These are phyloP conservation scores for Zymoseptoria brevis DNA, from an alignment of 2,329 filamentous ascomycete species.

Conservation along the genomic window DNA sequence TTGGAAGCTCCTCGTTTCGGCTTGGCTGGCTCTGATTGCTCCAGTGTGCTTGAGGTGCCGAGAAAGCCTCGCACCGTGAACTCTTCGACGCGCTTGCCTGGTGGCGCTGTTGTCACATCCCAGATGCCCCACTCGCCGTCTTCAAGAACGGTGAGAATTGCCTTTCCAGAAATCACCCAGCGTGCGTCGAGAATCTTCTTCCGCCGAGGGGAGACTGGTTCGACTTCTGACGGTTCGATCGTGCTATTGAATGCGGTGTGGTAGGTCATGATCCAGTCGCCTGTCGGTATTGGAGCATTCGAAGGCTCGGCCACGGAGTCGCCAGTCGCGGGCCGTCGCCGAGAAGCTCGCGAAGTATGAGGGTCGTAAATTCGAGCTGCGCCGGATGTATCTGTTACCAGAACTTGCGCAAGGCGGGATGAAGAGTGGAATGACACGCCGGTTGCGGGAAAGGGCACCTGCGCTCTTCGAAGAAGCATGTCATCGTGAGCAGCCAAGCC, in stretches of 20 bases:
- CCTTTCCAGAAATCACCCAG: conserved; percentile 41
- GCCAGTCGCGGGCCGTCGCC: conserved; percentile 20
- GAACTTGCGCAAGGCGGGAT: conserved; percentile 31
- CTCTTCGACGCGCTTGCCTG: conserved; percentile 17
- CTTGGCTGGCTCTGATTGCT: conserved; percentile 21
- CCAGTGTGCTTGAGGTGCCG: conserved; percentile 16
- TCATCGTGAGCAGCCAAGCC: conserved; percentile 10
- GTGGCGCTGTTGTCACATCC: conserved; percentile 29
- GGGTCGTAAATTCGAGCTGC: conserved; percentile 52
- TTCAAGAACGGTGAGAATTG: conserved; percentile 40
- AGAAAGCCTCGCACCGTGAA: conserved; percentile 27
- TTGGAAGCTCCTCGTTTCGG: conserved; percentile 28
- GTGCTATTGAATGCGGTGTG: conserved; percentile 19
- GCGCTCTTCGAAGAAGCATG: conserved; percentile 6
- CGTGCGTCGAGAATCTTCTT: conserved; percentile 43
- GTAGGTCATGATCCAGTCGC: conserved; percentile 25
- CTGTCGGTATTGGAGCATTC: conserved; percentile 2
- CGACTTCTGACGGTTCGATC: conserved; percentile 13
- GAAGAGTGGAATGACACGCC: conserved; percentile 23
- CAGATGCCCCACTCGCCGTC: conserved; percentile 49
- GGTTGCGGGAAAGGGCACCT: conserved; percentile 11
- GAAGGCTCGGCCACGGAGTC: conserved; percentile 11
- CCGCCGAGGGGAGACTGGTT: conserved; percentile 30
- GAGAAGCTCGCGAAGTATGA: conserved; percentile 29
- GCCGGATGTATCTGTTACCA: conserved; percentile 49